Conservation (phyloP, 2,329 filamentous ascomycete genomes). For the Didymella glomerata region DNA sequence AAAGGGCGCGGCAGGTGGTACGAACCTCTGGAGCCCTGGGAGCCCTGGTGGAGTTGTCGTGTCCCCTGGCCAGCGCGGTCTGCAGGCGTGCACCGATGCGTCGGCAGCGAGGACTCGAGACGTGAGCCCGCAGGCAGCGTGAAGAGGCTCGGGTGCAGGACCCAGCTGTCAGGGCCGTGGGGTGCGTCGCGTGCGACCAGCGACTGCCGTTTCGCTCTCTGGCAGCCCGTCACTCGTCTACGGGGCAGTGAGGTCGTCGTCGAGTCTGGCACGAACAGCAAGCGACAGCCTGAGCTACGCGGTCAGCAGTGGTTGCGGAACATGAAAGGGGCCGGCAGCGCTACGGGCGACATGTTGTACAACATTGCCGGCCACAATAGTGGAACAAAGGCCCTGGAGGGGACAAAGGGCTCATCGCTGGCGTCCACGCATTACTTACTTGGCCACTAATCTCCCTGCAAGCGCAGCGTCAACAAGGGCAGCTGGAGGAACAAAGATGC, state of each 20-base stretch:
- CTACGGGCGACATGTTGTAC: constrained; percentile 46
- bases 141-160: constrained; percentile 33
- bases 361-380: constrained; percentile 43
- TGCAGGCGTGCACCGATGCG: constrained; percentile 45
- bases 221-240: constrained; percentile 5
- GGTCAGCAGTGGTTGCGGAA: constrained; percentile 42
- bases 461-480: constrained; percentile 21
- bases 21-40: constrained; percentile 44
- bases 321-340: constrained; percentile 40
- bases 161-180: constrained; percentile 22
- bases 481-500: constrained; percentile 30
- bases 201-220: constrained; percentile 10
- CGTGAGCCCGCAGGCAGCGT: constrained; percentile 29
- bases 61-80: constrained; percentile 39
- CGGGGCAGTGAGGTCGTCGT: constrained; percentile 16
- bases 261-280: constrained; percentile 28
- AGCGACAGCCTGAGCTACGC: constrained; percentile 37
- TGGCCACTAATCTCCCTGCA: constrained; percentile 31
- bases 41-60: constrained; percentile 35
- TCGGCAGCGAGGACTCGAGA: constrained; percentile 39
- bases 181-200: constrained; percentile 33
- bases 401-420: constrained; percentile 31
- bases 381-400: constrained; percentile 40
- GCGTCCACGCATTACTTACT: constrained; percentile 40
- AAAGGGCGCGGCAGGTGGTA: constrained; percentile 42